These are phyloP conservation scores for Lachnellula subtilissima DNA, from an alignment of 2,329 filamentous ascomycete genomes.

Conservation along the genomic window DNA sequence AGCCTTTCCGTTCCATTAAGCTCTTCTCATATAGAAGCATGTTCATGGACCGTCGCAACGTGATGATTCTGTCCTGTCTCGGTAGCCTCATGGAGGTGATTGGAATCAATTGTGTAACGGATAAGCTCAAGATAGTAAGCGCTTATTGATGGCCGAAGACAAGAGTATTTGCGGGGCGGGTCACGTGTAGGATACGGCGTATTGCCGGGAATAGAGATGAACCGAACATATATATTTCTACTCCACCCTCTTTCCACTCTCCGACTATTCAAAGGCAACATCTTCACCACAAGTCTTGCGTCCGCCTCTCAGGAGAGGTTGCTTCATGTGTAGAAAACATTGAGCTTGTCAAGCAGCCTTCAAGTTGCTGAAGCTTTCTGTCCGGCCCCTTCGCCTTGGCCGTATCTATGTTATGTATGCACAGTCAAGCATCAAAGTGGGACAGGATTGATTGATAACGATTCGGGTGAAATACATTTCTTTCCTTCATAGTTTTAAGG, in stretches of 20 bases:
- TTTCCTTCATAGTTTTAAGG: no score
- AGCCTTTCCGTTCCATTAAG: conserved; percentile 7
- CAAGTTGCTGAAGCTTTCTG: background rate
- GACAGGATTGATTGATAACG: no score
- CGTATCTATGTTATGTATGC: no score
- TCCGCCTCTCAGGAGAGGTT: background rate
- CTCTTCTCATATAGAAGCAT: background rate
- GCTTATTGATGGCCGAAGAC: background rate
- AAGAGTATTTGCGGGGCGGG: background rate
- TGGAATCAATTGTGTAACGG: background rate
- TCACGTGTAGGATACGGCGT: background rate
- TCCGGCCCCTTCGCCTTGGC: no score
- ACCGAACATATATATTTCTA: background rate
- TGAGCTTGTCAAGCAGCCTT: background rate
- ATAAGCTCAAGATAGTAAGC: background rate
- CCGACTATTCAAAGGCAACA: no score
- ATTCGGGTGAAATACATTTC: no score
- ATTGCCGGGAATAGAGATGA: no score
- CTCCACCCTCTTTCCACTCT: background rate
- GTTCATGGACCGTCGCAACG: background rate
- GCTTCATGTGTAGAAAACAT: background rate
- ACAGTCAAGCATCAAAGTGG: no score
- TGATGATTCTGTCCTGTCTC: background rate
- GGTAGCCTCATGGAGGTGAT: background rate
- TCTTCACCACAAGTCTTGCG: background rate